These are phyloP conservation scores for Beverwykella pulmonaria DNA, from an alignment of 495 filamentous ascomycete genomes.

Conservation along the genomic window DNA sequence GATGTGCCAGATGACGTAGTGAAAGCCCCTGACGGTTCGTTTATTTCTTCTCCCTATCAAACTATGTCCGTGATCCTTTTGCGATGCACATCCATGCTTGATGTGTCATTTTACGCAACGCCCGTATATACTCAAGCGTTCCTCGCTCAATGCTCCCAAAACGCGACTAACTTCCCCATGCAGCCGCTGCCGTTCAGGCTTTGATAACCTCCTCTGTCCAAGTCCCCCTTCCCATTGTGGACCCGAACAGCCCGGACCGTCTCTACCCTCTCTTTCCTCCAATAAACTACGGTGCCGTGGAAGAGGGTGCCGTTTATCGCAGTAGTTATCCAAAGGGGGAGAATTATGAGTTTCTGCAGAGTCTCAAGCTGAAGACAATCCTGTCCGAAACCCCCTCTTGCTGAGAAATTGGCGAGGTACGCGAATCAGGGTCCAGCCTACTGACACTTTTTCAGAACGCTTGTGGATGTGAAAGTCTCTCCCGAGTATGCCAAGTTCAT, in stretches of 20 bases:
- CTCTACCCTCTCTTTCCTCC: conserved; percentile 48
- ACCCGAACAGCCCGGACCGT: neutral
- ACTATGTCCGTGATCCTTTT: too few species aligned
- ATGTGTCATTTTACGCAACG: too few species aligned
- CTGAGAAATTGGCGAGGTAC: conserved; percentile 1
- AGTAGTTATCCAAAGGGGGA: conserved; percentile 69
- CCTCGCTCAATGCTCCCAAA: neutral
- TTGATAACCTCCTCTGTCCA: neutral
- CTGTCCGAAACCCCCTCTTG: conserved; percentile 57
- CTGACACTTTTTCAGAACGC: conserved; percentile 56
- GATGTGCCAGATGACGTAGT: conserved; percentile 16
- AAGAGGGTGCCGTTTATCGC: conserved; percentile 67
- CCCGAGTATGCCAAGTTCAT: conserved; percentile 64
- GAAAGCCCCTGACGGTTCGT: conserved; percentile 4
- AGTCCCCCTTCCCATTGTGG: neutral
- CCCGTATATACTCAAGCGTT: too few species aligned
- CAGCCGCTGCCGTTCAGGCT: neutral
- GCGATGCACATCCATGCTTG: too few species aligned
- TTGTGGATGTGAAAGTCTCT: conserved; percentile 69
- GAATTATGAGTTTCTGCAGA: conserved; percentile 66
- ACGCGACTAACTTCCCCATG: neutral
- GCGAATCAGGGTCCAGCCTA: neutral
- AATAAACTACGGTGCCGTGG: conserved; percentile 67
- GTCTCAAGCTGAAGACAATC: conserved; percentile 70
- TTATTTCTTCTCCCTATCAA: neutral